Evolutionary conservation across 179 eudicot species (phyloP).

Genomic region (Silene noctiflora): DNA sequence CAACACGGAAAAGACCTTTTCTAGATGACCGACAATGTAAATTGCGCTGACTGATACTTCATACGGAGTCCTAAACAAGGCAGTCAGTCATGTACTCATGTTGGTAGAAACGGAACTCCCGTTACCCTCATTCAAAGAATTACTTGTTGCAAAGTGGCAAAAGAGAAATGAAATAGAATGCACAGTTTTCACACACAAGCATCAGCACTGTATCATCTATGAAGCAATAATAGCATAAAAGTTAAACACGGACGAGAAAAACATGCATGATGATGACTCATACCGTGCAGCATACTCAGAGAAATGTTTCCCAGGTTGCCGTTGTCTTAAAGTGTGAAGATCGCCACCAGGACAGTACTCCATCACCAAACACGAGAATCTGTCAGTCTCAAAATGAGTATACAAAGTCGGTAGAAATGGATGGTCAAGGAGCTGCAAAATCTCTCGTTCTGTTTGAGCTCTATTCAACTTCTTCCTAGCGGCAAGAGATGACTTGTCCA

Average conservation of each 20-base stretch:
- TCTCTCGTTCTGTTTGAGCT: slow-evolving; percentile 89
- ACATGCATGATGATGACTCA: slow-evolving; percentile 3
- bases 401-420: slow-evolving; percentile 86
- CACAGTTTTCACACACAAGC: neutral
- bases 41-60: too few relatives aligned
- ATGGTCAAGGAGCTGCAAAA: slow-evolving; percentile 82
- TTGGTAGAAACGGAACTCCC: too few relatives aligned
- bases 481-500: slow-evolving; percentile 84
- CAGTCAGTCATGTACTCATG: too few relatives aligned
- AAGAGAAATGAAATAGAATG: neutral
- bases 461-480: slow-evolving; percentile 75
- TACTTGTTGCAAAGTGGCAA: too few relatives aligned
- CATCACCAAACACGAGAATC: slow-evolving; percentile 84
- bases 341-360: slow-evolving; percentile 94
- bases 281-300: slow-evolving; percentile 92
- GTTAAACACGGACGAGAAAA: neutral
- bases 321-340: slow-evolving; percentile 73
- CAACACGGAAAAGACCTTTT: too few relatives aligned
- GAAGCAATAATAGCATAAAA: neutral
- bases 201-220: neutral
- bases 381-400: slow-evolving; percentile 87
- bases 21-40: too few relatives aligned
- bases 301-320: slow-evolving; percentile 85
- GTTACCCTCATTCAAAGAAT: too few relatives aligned
- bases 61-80: too few relatives aligned